Conservation (phyloP, 495 filamentous ascomycete genomes). For the Penicillium coffeae region DNA sequence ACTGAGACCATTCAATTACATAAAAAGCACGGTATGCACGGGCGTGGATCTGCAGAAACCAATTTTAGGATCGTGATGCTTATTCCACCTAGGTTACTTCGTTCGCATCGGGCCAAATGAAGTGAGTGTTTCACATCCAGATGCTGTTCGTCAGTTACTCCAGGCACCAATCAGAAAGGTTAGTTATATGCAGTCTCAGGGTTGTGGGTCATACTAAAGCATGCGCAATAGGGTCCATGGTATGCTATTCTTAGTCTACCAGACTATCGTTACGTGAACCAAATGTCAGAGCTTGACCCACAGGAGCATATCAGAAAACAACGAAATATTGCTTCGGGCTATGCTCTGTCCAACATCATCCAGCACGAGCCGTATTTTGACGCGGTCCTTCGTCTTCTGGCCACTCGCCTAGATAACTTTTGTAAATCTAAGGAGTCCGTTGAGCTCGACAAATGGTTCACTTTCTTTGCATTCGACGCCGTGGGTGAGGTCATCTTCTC, state of each 20-base stretch:
- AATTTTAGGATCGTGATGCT: not conserved
- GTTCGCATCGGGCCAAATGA: constrained; percentile 48
- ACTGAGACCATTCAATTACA: constrained; percentile 33
- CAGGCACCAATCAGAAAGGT: constrained; percentile 25
- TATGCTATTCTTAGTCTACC: constrained; percentile 31
- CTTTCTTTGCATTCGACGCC: constrained; percentile 46
- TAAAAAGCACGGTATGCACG: constrained; percentile 36
- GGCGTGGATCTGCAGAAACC: not conserved
- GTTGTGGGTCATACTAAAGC: no score
- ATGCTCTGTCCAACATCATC: constrained; percentile 37
- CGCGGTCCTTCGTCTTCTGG: constrained; percentile 26
- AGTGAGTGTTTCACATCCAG: constrained; percentile 45
- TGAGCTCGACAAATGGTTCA: constrained; percentile 43
- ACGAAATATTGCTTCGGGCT: constrained; percentile 34
- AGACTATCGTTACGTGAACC: constrained; percentile 41
- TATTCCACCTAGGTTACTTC: constrained; percentile 29
- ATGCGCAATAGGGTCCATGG: constrained; percentile 29
- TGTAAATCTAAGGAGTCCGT: constrained; percentile 19
- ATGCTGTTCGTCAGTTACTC: constrained; percentile 35
- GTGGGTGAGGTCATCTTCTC: constrained; percentile 42
- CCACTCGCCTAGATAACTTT: constrained; percentile 25
- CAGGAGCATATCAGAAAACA: constrained; percentile 28
- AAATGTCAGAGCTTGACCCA: constrained; percentile 40
- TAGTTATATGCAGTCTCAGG: no score
- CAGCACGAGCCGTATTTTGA: constrained; percentile 39